Evolutionary conservation across 768 basidiomycete genomes (phyloP), one percentile per base, ranked within the genome.

Genomic region (Brasilioporus rufonigricans): DNA sequence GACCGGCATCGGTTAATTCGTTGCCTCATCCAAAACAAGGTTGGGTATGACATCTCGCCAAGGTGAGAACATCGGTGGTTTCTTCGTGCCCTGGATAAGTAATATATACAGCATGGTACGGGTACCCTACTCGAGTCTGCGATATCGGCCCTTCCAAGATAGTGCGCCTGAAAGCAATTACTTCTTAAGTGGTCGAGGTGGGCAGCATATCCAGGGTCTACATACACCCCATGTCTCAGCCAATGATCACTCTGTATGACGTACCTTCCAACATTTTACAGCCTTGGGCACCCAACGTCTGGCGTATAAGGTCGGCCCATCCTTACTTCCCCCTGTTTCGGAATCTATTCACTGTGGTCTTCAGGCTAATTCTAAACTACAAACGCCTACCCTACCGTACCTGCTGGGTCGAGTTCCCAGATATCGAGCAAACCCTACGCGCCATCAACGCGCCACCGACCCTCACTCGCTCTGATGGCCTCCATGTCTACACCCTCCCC

Each of bases 211-310:
- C 23, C 41, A 19, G 19, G 35, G 4, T 44, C 29, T 38, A 13
- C 44, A 32, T 40, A 12, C 47, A 39, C 23, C 46, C 51, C 45
- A 78, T 78, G 76, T 67, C 77, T 51, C 74, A 74, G 48, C 80
- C 84, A 13, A 70, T 74, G 44, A 84, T 90, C 56, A 81, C 75
- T 16, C 73, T 90, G 16, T 90, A 88, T 65, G 88, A 90, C 58
- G 76, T 84, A 21, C 82, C 79, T 32, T 83, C 85, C 11, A 75
- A 75, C 46, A 76, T 75, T 10, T 75, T 82, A 2, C 83, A 86
- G 50, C 79, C 87, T n/a, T 90, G 87, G 87, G 83, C 84, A 48
- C 88, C 88, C 27, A 87, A 86, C 58, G 73, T 86, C 27, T 89
- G 87, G 87, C 77, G 85, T 41, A 79, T 90, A 58, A 74, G 88